These are phyloP conservation scores for Claviceps digitariae DNA, from an alignment of 2,329 filamentous ascomycete species.

Conservation along the genomic window DNA sequence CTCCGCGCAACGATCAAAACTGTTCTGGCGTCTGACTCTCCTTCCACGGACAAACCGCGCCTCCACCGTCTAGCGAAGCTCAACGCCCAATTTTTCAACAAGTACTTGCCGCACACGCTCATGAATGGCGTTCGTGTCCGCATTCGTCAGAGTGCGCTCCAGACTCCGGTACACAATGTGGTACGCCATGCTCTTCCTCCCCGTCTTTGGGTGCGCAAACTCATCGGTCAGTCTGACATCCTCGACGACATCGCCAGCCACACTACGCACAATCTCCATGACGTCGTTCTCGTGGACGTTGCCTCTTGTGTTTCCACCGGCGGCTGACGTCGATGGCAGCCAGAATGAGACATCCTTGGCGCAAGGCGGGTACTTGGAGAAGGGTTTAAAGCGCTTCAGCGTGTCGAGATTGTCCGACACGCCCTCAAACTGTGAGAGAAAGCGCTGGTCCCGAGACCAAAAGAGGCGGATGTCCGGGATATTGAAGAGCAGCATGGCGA, in stretches of 20 bases:
- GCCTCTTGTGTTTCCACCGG: conserved; percentile 31
- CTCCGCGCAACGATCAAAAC: not conserved
- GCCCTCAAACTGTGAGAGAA: conserved; percentile 70
- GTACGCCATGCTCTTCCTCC: conserved; percentile 76
- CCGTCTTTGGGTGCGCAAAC: conserved; percentile 78
- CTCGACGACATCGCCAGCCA: conserved; percentile 74
- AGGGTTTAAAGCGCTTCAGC: conserved; percentile 60
- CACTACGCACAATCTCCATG: conserved; percentile 83
- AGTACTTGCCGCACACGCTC: conserved; percentile 50
- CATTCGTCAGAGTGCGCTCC: conserved; percentile 77
- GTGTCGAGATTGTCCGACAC: conserved; percentile 36
- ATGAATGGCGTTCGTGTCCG: conserved; percentile 68
- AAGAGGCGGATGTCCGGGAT: conserved; percentile 95
- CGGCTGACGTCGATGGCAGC: conserved; percentile 40
- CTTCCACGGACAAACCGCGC: not conserved
- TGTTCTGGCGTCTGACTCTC: not conserved
- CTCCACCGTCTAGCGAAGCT: conserved; percentile 26
- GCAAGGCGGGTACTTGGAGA: conserved; percentile 82
- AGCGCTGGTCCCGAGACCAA: conserved; percentile 78
- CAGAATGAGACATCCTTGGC: conserved; percentile 93
- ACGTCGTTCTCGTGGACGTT: conserved; percentile 87
- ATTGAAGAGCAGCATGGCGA: conserved; percentile 93
- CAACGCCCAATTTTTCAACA: conserved; percentile 60
- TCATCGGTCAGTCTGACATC: conserved; percentile 75
- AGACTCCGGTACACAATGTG: conserved; percentile 87